phyloP scores from a whole-genome alignment of 176 grass and related monocot genomes.

The Oryza coarctata region DNA sequence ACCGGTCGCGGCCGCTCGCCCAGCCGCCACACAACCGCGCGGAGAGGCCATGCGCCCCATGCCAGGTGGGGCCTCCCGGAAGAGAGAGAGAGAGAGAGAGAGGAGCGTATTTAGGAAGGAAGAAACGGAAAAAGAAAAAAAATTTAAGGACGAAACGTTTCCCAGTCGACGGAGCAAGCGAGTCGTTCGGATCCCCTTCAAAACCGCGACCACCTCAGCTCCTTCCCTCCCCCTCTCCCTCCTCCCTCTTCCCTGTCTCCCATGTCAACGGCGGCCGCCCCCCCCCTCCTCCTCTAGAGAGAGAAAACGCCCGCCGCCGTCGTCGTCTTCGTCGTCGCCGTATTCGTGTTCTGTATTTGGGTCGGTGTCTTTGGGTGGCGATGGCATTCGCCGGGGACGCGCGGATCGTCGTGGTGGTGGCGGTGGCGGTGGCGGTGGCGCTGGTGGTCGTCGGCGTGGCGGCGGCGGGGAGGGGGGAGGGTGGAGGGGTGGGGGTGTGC shows the following conservation, averaged over 20 bases:
- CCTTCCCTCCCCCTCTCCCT: not conserved
- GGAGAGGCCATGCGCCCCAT: no score
- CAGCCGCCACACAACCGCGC: not conserved
- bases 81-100: not conserved
- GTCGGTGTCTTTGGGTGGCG: not conserved
- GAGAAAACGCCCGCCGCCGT: not conserved
- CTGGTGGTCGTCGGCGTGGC: not conserved
- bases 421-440: not conserved
- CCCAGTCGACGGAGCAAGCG: not conserved
- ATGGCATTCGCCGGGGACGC: constrained; percentile 42
- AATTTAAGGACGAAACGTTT: not conserved
- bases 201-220: constrained; percentile 9
- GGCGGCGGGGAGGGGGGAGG: not conserved
- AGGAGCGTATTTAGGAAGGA: no score
- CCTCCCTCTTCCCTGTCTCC: not conserved
- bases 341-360: no score
- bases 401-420: not conserved
- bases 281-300: not conserved
- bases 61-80: no score
- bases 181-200: constrained; percentile 31
- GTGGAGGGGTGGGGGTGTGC: constrained; percentile 43
- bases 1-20: no score
- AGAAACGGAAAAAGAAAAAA: no score
- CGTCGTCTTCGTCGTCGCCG: no score
- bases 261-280: constrained; percentile 40